Percentiles rank a stretch among this genome's conserved stretches.
phyloP scores from a whole-genome alignment of 73 alveolate genomes.

The Paramecium caudatum region DNA sequence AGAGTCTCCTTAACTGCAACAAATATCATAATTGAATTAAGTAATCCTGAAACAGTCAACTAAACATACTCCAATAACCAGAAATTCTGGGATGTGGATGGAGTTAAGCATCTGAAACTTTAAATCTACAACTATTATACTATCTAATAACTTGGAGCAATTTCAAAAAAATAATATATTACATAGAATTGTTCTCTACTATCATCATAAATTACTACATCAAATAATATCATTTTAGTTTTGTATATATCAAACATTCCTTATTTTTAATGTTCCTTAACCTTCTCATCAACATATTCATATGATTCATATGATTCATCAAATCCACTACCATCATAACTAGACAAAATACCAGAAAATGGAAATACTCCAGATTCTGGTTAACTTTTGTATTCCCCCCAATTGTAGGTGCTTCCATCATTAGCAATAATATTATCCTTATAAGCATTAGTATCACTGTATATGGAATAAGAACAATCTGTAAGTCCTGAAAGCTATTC shows the following conservation, averaged over 20 bases:
- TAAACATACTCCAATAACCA: slow-evolving; percentile 15
- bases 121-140: background rate
- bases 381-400: slow-evolving; percentile 25
- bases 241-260: slow-evolving; percentile 9
- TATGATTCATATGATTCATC: slow-evolving; percentile 63
- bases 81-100: background rate
- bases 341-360: slow-evolving; percentile 19
- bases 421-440: background rate
- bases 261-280: background rate
- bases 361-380: background rate
- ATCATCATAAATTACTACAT: slow-evolving; percentile 44
- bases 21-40: slow-evolving; percentile 17
- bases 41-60: background rate
- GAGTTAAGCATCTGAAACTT: background rate
- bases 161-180: slow-evolving; percentile 18
- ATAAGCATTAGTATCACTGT: slow-evolving; percentile 42
- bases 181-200: slow-evolving; percentile 55
- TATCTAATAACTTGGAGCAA: slow-evolving; percentile 52
- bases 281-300: slow-evolving; percentile 41
- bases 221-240: background rate
- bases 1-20: slow-evolving; percentile 16
- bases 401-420: background rate
- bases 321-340: slow-evolving; percentile 58
- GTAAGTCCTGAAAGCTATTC: background rate
- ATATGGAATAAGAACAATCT: slow-evolving; percentile 16